phyloP scores from a whole-genome alignment of 108 stramenopile genomes.

The Discostella pseudostelligera region DNA sequence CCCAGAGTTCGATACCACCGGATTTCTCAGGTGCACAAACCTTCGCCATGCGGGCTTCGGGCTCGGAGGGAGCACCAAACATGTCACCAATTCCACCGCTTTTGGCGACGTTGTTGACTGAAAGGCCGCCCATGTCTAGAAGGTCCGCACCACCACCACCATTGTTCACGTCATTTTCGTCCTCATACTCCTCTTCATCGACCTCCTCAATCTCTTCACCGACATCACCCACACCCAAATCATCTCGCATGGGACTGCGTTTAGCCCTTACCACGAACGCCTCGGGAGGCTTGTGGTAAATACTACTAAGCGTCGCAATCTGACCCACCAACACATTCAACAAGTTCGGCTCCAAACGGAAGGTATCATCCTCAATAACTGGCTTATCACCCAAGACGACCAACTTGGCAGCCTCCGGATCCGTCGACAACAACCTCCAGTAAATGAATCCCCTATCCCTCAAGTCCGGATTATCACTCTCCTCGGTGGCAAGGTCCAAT shows the following conservation, averaged over 20 bases:
- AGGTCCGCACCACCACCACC: conserved; percentile 67
- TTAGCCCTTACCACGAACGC: conserved; percentile 91
- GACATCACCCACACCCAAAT: conserved; percentile 54
- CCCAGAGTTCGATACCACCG: conserved; percentile 82
- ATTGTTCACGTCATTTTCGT: conserved; percentile 58
- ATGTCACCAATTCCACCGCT: conserved; percentile 28
- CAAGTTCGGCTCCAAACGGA: conserved; percentile 87
- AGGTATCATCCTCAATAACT: conserved; percentile 98
- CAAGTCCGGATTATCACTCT: conserved; percentile 98
- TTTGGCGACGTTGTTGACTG: conserved; percentile 24
- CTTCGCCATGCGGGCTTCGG: conserved; percentile 67
- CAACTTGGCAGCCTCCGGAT: conserved; percentile 98
- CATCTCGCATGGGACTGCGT: conserved; percentile 41
- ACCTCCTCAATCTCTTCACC: conserved; percentile 72
- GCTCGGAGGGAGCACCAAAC: conserved; percentile 43
- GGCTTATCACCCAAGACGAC: conserved; percentile 98
- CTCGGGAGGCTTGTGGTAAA: conserved; percentile 99
- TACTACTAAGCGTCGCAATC: conserved; percentile 91
- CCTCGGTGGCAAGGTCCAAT: conserved; percentile 96
- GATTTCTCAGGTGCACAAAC: conserved; percentile 82
- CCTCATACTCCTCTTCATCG: conserved; percentile 78
- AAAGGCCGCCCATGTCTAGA: conserved; percentile 85
- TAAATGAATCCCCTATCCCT: conserved; percentile 99
- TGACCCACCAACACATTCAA: conserved; percentile 91
- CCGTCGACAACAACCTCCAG: conserved; percentile 96